phyloP scores from a whole-genome alignment of 2,329 filamentous ascomycete genomes.

The Fusarium citri region DNA sequence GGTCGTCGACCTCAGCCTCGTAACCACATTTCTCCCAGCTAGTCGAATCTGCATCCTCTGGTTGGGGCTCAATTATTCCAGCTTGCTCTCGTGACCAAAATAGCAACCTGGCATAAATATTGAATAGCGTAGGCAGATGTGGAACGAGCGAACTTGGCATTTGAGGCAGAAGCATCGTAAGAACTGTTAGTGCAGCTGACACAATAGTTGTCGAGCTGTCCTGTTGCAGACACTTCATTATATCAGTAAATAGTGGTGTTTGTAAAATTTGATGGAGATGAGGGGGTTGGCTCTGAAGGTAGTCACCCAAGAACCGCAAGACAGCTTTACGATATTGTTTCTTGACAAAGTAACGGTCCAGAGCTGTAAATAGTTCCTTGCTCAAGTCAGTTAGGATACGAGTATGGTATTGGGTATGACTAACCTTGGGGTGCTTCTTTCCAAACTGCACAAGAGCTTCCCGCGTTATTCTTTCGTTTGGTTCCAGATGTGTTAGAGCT shows the following conservation, averaged over 20 bases:
- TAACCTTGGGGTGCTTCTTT: slow-evolving; percentile 72
- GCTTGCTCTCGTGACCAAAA: slow-evolving; percentile 77
- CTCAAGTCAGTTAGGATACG: slow-evolving; percentile 1
- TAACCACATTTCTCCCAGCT: slow-evolving; percentile 74
- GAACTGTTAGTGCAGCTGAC: slow-evolving; percentile 77
- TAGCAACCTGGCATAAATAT: slow-evolving; percentile 81
- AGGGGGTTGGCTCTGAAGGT: slow-evolving; percentile 80
- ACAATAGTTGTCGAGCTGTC: slow-evolving; percentile 83
- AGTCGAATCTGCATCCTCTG: slow-evolving; percentile 54
- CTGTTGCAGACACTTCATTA: slow-evolving; percentile 79
- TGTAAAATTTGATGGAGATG: slow-evolving; percentile 80
- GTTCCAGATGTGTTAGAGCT: slow-evolving; percentile 53
- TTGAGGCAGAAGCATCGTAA: slow-evolving; percentile 86
- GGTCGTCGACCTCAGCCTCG: slow-evolving; percentile 71
- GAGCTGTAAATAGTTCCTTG: slow-evolving; percentile 72
- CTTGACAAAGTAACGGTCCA: slow-evolving; percentile 75
- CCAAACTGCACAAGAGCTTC: slow-evolving; percentile 70
- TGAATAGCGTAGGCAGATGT: slow-evolving; percentile 79
- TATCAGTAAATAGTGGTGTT: slow-evolving; percentile 76
- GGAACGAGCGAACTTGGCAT: slow-evolving; percentile 78
- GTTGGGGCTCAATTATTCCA: slow-evolving; percentile 52
- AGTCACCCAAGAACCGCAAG: slow-evolving; percentile 76
- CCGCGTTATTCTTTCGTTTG: slow-evolving; percentile 63
- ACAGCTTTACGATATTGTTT: slow-evolving; percentile 72
- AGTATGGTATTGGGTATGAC: neutral